Conservation (phyloP, 306 rosid genomes). For the Quercus aquifolioides region DNA sequence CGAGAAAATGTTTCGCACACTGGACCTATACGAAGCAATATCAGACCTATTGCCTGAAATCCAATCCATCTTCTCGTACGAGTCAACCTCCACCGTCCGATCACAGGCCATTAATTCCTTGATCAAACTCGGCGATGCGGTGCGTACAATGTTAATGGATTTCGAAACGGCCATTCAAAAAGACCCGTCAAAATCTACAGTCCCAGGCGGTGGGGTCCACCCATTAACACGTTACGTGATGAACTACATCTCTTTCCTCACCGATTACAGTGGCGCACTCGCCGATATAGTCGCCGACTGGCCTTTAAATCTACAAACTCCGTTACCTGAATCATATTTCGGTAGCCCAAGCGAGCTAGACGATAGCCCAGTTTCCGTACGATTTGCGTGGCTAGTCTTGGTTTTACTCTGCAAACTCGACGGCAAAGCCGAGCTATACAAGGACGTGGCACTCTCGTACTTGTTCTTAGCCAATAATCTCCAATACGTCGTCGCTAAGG, state of each 20-base stretch:
- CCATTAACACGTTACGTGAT: conserved; percentile 90
- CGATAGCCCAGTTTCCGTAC: conserved; percentile 13
- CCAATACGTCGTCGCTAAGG: conserved; percentile 72
- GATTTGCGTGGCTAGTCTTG: conserved; percentile 69
- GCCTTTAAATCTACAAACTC: conserved; percentile 35
- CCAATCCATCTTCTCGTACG: conserved; percentile 59
- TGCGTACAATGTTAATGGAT: background rate
- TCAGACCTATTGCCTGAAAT: conserved; percentile 50
- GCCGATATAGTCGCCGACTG: conserved; percentile 55
- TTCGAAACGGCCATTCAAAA: conserved; percentile 37
- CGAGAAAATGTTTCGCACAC: conserved; percentile 61
- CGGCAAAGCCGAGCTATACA: conserved; percentile 57
- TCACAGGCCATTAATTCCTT: conserved; percentile 38
- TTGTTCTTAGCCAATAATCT: conserved; percentile 88
- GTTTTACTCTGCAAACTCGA: conserved; percentile 84
- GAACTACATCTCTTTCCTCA: conserved; percentile 67
- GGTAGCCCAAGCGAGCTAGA: conserved; percentile 4
- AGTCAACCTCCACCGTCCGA: conserved; percentile 52
- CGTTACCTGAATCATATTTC: conserved; percentile 68
- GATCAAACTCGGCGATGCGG: conserved; percentile 39
- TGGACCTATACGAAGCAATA: conserved; percentile 70
- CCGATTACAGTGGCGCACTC: conserved; percentile 55
- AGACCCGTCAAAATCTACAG: conserved; percentile 53
- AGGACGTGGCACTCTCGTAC: conserved; percentile 72
- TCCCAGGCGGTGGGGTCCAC: conserved; percentile 75